phyloP scores from a whole-genome alignment of 1,139 yeast genomes.

The Kodamaea alishanica region DNA sequence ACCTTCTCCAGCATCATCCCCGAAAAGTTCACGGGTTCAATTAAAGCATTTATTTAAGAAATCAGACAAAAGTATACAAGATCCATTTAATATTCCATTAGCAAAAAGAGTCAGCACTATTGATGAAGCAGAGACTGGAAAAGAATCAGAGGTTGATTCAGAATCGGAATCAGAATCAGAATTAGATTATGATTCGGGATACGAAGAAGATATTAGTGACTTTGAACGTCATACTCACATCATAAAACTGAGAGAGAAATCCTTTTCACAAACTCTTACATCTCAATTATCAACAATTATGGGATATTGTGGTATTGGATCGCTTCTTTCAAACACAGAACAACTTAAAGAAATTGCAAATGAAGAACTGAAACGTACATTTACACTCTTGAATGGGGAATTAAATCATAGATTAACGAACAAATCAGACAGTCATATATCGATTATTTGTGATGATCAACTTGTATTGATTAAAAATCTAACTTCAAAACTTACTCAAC shows the following conservation, averaged over 20 bases:
- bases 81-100: not conserved
- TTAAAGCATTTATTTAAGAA: not conserved
- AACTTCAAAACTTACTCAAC: constrained; percentile 35
- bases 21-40: not conserved
- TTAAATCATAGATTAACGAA: constrained; percentile 23
- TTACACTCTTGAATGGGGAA: constrained; percentile 24
- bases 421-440: constrained; percentile 25
- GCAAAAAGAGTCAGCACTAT: constrained; percentile 22
- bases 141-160: constrained; percentile 8
- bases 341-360: constrained; percentile 25
- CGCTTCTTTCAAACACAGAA: constrained; percentile 13
- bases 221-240: constrained; percentile 26
- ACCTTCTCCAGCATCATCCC: constrained; percentile 2
- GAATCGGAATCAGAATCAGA: constrained; percentile 7
- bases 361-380: constrained; percentile 34
- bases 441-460: constrained; percentile 59
- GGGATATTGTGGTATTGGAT: constrained; percentile 33
- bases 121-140: constrained; percentile 16
- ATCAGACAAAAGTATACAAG: not conserved
- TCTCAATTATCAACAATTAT: constrained; percentile 28
- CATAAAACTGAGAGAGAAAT: constrained; percentile 18
- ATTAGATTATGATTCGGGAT: constrained; percentile 25
- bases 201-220: constrained; percentile 19
- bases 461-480: constrained; percentile 48
- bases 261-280: constrained; percentile 14